Conservation (phyloP, 2,329 filamentous ascomycete genomes). For the Talaromyces sp. region DNA sequence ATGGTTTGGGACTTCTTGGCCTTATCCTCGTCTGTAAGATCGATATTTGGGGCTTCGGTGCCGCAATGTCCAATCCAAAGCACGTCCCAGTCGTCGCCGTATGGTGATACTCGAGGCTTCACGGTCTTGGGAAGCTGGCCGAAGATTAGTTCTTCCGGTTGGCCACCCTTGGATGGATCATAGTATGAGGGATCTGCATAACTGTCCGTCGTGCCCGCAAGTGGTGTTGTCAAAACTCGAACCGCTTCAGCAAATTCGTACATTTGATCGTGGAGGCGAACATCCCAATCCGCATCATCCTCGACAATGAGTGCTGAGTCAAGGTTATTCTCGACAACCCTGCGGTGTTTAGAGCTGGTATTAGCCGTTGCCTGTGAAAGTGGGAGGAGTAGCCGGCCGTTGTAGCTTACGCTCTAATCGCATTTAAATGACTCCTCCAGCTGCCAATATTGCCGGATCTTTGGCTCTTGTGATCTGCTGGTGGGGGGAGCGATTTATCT, state of each 20-base stretch:
- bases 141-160: constrained; percentile 9
- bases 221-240: constrained; percentile 26
- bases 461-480: constrained; percentile 13
- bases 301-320: constrained; percentile 51
- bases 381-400: not conserved
- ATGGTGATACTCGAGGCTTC: constrained; percentile 35
- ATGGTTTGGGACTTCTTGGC: constrained; percentile 22
- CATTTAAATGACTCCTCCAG: constrained; percentile 40
- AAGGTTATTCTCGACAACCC: constrained; percentile 44
- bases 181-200: constrained; percentile 14
- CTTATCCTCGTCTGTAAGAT: constrained; percentile 28
- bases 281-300: constrained; percentile 56
- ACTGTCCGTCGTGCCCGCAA: constrained; percentile 17
- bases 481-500: constrained; percentile 41
- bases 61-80: constrained; percentile 51
- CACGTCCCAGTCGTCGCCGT: constrained; percentile 51
- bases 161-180: constrained; percentile 12
- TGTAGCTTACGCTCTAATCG: constrained; percentile 25
- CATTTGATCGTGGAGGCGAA: constrained; percentile 48
- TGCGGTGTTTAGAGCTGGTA: constrained; percentile 9
- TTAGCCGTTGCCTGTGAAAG: not conserved
- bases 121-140: constrained; percentile 12
- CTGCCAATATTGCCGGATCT: constrained; percentile 36
- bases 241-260: constrained; percentile 31
- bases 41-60: constrained; percentile 25